Evolutionary conservation across 169 alveolate species (phyloP), one percentile per base, ranked within the genome.

Genomic region (Plasmodium knowlesi): DNA sequence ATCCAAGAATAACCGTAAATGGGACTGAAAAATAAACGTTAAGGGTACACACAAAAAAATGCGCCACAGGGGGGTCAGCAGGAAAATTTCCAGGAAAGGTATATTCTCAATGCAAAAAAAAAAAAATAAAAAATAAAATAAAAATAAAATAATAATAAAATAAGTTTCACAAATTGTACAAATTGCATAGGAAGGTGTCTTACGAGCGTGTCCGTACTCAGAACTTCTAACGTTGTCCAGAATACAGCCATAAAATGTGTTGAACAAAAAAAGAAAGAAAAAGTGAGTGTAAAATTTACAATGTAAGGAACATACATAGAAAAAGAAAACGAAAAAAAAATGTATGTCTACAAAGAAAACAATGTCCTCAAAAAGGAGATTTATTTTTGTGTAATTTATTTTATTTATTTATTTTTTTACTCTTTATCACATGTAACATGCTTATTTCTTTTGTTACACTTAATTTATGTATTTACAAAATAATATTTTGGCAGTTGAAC

Each of bases 311-410:
- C 10, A 61, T 25, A 61, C 32, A n/a, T 57, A 61, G 74, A 61
- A 61, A 25, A 61, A 61, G 32, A 43, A 43, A 43, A 43, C 54
- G 54, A 32, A 43, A 61, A 61, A 61, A 61, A 61, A 61, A 14
- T 61, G 32, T 61, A 0, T 5, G 53, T 78, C 70, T 78, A 39
- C 84, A 78, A 39, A 14, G 71, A 78, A 78, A 78, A 28, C 28
- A 39, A 78, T 78, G 32, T 78, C 84, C 54, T 39, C 22, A 34
- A 16, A 30, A 78, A 25, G 28, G 37, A 34, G 74, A 61, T 61
- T 43, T 46, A 16, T 37, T 82, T 82, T 53, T 25, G 70, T 82
- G 61, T 39, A 81, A 81, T 82, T 82, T 82, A 4, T 46, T 81
- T 81, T 34, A 39, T 78, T 78, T 78, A 39, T 16, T 14, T 12